Evolutionary conservation across 2,329 filamentous ascomycete species (phyloP).

Genomic region (Diplodia corticola): DNA sequence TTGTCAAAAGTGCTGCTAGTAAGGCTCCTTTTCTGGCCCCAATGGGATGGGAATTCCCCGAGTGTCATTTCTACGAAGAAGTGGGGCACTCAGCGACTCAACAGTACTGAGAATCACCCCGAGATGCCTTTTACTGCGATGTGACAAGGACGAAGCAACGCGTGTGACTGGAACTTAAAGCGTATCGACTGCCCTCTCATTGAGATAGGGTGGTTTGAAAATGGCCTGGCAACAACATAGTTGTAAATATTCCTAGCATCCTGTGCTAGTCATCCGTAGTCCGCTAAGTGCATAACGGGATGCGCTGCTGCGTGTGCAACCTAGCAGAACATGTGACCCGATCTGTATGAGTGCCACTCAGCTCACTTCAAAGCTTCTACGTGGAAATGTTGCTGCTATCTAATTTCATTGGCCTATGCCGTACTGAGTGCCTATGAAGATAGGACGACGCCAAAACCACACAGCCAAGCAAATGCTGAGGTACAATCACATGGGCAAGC

Average conservation of each 20-base stretch:
- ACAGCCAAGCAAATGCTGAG: neutral
- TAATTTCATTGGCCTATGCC: neutral
- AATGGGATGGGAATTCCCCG: neutral
- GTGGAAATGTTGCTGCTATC: neutral
- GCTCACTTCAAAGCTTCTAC: neutral
- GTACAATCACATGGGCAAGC: neutral
- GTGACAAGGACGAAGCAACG: neutral
- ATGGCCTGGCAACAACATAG: neutral
- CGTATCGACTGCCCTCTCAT: neutral
- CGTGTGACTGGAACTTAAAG: neutral
- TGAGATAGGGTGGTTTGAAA: neutral
- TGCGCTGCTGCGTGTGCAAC: neutral
- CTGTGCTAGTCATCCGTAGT: neutral
- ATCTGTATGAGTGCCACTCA: neutral
- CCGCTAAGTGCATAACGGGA: neutral
- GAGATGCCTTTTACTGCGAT: neutral
- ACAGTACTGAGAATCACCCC: neutral
- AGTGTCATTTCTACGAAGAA: neutral
- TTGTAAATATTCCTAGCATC: neutral
- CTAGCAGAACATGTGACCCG: neutral
- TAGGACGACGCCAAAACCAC: neutral
- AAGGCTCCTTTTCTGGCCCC: neutral
- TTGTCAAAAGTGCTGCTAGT: no score
- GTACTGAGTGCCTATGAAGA: neutral
- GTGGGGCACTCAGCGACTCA: no score